Base-by-base conservation (phyloP, 1,284 basidiomycete genomes). In the Moesziomyces sp. region DNA sequence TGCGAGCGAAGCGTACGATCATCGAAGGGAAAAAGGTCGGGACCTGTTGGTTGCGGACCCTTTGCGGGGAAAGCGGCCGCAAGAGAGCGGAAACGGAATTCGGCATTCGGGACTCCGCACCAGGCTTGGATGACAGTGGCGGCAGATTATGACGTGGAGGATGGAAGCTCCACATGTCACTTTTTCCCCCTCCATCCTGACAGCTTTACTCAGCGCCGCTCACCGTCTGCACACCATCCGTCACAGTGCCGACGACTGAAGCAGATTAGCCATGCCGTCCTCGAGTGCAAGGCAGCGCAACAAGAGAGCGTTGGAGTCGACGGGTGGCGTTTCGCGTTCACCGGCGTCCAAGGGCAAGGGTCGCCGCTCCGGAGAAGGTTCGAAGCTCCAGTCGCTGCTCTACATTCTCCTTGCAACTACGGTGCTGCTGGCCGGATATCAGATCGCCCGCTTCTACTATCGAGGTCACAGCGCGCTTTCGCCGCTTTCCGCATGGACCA, bases 281-380 rank as follows among this genome's bases (percentile, higher is more conserved):
- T 48, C 61, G 21, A 23, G 54, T 42, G 71, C 71, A 35, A 59
- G 71, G 46, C 71, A 74, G 46, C 64, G 71, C 58, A 74, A 74
- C 65, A 74, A 69, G 30, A 53, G 71, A 3, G 71, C 71, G 1
- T 44, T 68, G 24, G 65, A 63, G 19, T 42, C 71, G 23, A 69
- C 65, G 3, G 62, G 65, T 40, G 54, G 65, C 4, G 58, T 65
- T 26, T 60, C 65, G 23, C 65, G 50, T 10, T 26, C 54, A 44
- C 62, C 52, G 5, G 13, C 47, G 3, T 45, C 46, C 48, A 58
- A 56, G 42, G 52, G 51, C 40, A 64, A 49, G 21, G 43, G 44
- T 10, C 48, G 55, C 33, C 46, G 52, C 23, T 38, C 30, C 33
- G 45, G 21, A n/a, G 60, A 63, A 23, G 47, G 57, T 1, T 48